A percentile compares a stretch with the other conserved stretches of the same genome.
Evolutionary conservation across 768 basidiomycete species (phyloP).

Genomic region (Mrakia blollopis): DNA sequence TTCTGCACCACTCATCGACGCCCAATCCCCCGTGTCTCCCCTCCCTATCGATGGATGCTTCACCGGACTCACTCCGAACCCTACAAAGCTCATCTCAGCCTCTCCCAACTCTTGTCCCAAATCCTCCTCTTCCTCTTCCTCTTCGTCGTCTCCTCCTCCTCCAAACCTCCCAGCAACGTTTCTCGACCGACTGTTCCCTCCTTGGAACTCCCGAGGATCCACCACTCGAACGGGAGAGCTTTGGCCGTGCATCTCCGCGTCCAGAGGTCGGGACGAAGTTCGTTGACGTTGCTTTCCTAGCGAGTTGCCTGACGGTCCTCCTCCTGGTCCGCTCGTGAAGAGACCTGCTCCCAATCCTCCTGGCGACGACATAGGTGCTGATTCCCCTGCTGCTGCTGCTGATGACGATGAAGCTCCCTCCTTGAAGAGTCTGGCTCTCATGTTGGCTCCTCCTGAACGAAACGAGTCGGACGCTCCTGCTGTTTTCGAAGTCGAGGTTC

Average conservation of each 20-base stretch:
- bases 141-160: neutral
- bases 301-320: neutral
- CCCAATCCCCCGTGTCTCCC: neutral
- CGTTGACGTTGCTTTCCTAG: slow-evolving; percentile 9
- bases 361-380: neutral
- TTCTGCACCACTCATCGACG: slow-evolving; percentile 7
- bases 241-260: slow-evolving; percentile 1
- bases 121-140: slow-evolving; percentile 5
- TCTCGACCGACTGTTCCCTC: neutral
- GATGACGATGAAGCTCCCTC: neutral
- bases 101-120: neutral
- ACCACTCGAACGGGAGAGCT: slow-evolving; percentile 7
- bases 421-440: neutral
- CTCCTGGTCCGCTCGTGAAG: neutral
- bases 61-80: neutral
- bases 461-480: neutral
- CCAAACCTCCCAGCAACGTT: neutral
- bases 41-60: neutral
- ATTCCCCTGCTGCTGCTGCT: neutral
- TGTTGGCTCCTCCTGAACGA: slow-evolving; percentile 5
- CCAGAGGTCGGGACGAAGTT: neutral
- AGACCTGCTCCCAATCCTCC: neutral
- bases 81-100: slow-evolving; percentile 5
- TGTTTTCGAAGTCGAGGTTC: neutral
- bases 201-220: neutral